phyloP scores from a whole-genome alignment of 371 early-diverging fungal genomes.

The Haplosporangium sp. region DNA sequence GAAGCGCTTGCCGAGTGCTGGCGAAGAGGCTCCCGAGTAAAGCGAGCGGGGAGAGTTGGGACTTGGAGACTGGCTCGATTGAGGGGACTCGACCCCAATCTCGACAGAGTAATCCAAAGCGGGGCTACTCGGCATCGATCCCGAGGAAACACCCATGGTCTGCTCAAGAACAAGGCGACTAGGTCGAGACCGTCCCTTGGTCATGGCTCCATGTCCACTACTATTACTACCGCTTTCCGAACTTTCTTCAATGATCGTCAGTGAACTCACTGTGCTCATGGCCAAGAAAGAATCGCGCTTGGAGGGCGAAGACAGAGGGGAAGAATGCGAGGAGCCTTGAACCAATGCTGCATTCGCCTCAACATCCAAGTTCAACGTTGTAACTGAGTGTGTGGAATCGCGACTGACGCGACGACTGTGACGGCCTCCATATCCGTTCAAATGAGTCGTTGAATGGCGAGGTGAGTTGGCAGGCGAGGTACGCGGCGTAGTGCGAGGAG shows the following conservation, averaged over 20 bases:
- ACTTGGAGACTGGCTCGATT: conserved; percentile 27
- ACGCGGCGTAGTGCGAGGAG: conserved; percentile 46
- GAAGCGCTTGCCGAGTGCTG: conserved; percentile 43
- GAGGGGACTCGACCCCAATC: conserved; percentile 4
- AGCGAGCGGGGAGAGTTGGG: conserved; percentile 49
- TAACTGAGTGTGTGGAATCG: conserved; percentile 36
- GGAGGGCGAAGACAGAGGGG: conserved; percentile 10
- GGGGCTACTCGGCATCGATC: conserved; percentile 32
- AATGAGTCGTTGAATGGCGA: conserved; percentile 34
- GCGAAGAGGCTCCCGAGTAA: conserved; percentile 33
- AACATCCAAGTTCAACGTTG: conserved; percentile 45
- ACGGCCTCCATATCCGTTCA: conserved; percentile 15
- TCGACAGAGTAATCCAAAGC: conserved; percentile 11
- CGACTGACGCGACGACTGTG: conserved; percentile 30
- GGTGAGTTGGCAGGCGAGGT: conserved; percentile 37
- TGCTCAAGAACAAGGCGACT: conserved; percentile 40
- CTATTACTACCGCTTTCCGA: conserved; percentile 5
- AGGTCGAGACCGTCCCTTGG: conserved; percentile 44
- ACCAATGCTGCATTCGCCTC: conserved; percentile 34
- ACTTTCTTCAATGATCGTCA: conserved; percentile 31
- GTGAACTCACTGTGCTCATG: conserved; percentile 2
- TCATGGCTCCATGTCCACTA: background rate
- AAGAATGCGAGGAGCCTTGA: conserved; percentile 15
- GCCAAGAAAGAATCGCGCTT: conserved; percentile 21
- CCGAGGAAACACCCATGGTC: background rate